Evolutionary conservation across 2,329 filamentous ascomycete genomes (phyloP).

Genomic region (Shiraia bambusicola): DNA sequence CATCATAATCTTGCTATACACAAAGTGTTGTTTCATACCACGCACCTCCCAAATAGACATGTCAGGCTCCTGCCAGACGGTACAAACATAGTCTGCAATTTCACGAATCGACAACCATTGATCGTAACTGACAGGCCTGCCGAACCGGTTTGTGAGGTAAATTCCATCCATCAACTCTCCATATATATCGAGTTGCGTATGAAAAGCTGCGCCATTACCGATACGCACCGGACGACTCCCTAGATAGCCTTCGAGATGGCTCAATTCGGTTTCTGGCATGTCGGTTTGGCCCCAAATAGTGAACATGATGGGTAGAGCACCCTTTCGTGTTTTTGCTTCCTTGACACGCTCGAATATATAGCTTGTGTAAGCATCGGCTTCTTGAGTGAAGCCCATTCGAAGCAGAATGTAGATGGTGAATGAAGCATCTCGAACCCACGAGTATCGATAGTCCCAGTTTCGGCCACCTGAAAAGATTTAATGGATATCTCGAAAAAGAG

Average conservation of each 20-base stretch:
- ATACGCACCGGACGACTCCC: constrained; percentile 72
- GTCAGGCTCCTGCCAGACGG: constrained; percentile 65
- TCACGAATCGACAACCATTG: constrained; percentile 71
- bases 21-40: constrained; percentile 73
- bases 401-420: constrained; percentile 77
- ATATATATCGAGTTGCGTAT: constrained; percentile 78
- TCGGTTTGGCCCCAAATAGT: constrained; percentile 70
- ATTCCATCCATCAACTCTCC: constrained; percentile 76
- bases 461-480: constrained; percentile 47
- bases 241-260: constrained; percentile 71
- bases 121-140: constrained; percentile 73
- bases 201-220: constrained; percentile 74
- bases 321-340: constrained; percentile 60
- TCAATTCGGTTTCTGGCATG: constrained; percentile 68
- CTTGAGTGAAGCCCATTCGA: constrained; percentile 71
- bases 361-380: constrained; percentile 76
- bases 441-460: constrained; percentile 72
- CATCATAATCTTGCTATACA: constrained; percentile 80
- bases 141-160: constrained; percentile 78
- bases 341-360: constrained; percentile 74
- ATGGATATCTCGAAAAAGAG: neutral
- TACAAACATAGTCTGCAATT: constrained; percentile 69
- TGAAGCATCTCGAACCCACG: constrained; percentile 75
- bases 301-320: constrained; percentile 77
- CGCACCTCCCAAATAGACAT: constrained; percentile 86